These are phyloP conservation scores for Boletus sp. DNA, from an alignment of 768 basidiomycete genomes.

Conservation along the genomic window DNA sequence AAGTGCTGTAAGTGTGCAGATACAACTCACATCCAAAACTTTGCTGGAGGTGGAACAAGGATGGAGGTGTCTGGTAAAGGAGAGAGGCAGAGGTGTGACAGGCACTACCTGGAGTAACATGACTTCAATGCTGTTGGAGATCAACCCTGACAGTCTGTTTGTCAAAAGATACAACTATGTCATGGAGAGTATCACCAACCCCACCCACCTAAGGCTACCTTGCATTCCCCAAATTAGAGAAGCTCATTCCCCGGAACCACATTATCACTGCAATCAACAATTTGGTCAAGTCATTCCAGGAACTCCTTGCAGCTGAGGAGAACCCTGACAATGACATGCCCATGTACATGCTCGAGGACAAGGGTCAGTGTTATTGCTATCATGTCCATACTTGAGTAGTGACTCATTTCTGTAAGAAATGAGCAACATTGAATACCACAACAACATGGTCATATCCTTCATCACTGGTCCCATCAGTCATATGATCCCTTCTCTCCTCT, in stretches of 20 bases:
- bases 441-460: background rate
- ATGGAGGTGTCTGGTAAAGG: too few species aligned
- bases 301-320: background rate
- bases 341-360: conserved; percentile 4
- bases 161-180: background rate
- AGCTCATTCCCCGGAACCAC: background rate
- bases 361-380: background rate
- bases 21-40: too few species aligned
- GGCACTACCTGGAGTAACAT: background rate
- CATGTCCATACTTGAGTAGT: background rate
- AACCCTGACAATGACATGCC: conserved; percentile 2
- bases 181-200: background rate
- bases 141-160: background rate
- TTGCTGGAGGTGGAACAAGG: too few species aligned
- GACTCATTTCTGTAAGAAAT: background rate
- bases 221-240: background rate
- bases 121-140: background rate
- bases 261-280: background rate
- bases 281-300: background rate
- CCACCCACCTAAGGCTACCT: too few species aligned
- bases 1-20: too few species aligned
- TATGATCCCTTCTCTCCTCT: background rate
- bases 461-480: background rate
- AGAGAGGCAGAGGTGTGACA: too few species aligned
- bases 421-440: background rate